Evolutionary conservation across 1,284 basidiomycete species (phyloP), one percentile per base, ranked within the genome.

Genomic region (Tylopilus sp.): DNA sequence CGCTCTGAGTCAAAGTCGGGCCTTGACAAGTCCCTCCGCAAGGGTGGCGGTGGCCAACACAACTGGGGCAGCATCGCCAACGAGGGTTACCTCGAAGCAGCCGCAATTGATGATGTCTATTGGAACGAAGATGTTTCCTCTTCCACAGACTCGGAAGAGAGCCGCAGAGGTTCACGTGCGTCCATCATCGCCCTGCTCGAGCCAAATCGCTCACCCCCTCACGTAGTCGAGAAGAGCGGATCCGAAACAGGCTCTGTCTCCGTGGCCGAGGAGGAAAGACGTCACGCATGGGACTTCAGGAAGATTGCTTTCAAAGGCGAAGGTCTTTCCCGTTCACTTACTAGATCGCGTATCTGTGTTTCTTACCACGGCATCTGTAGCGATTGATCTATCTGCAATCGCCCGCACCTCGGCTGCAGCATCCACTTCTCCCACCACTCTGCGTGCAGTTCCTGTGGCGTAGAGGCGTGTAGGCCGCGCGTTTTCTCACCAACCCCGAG

Each of bases 51-150:
- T 51, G 95, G 95, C 51, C 83, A 86, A 6, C 90, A 95, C 82
- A 95, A 94, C 82, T 96, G 95, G 95, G 95, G 95, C 66, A 87
- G 85, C 59, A 78, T 93, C 71, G 80, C 80, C 19, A 84, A 94
- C 72, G 91, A 95, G 80, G 81, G 79, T 53, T 81, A 85, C 67
- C 83, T 87, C 74, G 91, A 90, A 80, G 79, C 75, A 58, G 85
- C 82, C 32, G 89, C 86, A 16, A 64, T 83, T 26, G 81, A 81
- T 51, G 89, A 91, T 74, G 8, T 47, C 8, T 4, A 47, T 10
- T 19, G 13, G 22, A 47, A 10, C n/a, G 87, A 87, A 70, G 76
- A 82, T 41, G 71, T 70, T 47, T 85, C 86, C 36, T 71, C 80
- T 24, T 83, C 81, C 32, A 79, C 82, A 29, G 77, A 47, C n/a